phyloP scores from a whole-genome alignment of 2,329 filamentous ascomycete genomes.

The Alternaria conjuncta region DNA sequence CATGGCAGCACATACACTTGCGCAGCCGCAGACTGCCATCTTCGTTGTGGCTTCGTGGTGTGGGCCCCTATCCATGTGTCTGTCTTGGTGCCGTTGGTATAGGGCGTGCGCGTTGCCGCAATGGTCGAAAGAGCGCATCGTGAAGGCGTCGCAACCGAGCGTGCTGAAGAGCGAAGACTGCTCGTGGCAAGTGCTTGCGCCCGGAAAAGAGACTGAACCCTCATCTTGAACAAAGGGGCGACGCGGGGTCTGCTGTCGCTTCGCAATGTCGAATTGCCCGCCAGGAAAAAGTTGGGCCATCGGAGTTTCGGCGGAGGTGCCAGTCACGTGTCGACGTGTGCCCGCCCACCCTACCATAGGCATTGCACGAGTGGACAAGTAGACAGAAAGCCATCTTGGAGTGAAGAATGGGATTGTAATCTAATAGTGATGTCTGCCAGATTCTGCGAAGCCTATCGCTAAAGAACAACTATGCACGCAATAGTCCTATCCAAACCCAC shows the following conservation, averaged over 20 bases:
- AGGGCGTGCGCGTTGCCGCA: slow-evolving; percentile 35
- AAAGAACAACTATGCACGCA: slow-evolving; percentile 16
- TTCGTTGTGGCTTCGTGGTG: slow-evolving; percentile 32
- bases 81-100: slow-evolving; percentile 37
- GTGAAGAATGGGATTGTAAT: slow-evolving; percentile 25
- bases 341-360: not conserved
- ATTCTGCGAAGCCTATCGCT: slow-evolving; percentile 11
- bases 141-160: slow-evolving; percentile 30
- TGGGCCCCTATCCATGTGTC: slow-evolving; percentile 38
- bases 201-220: slow-evolving; percentile 42
- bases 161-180: slow-evolving; percentile 38
- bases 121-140: slow-evolving; percentile 45
- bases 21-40: slow-evolving; percentile 48
- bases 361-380: not conserved
- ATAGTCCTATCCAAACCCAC: slow-evolving; percentile 29
- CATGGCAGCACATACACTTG: slow-evolving; percentile 42
- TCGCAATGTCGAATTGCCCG: slow-evolving; percentile 12
- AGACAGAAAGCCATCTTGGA: not conserved
- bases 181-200: slow-evolving; percentile 41
- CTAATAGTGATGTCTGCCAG: slow-evolving; percentile 17
- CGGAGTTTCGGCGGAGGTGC: slow-evolving; percentile 30
- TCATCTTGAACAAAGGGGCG: slow-evolving; percentile 43
- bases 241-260: slow-evolving; percentile 34
- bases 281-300: slow-evolving; percentile 37
- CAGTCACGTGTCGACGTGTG: slow-evolving; percentile 29